phyloP scores from a whole-genome alignment of 768 basidiomycete species.

The Scleroderma citrinum region DNA sequence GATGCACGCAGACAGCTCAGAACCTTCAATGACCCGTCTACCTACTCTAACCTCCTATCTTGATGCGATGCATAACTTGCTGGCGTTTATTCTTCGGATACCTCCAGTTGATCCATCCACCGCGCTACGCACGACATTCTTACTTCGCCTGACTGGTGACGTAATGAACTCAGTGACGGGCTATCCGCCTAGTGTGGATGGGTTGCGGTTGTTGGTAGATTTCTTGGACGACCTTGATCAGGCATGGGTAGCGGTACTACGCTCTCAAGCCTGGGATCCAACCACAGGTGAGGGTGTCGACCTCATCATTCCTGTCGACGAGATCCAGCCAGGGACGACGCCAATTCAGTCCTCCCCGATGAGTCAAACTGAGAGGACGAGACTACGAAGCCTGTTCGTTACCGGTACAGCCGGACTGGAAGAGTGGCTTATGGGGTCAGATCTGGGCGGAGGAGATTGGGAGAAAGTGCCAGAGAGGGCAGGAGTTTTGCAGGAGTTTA shows the following conservation, averaged over 20 bases:
- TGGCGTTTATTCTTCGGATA: constrained; percentile 64
- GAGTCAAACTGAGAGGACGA: constrained; percentile 66
- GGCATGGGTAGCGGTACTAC: constrained; percentile 65
- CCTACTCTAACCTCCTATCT: constrained; percentile 59
- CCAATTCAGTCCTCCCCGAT: constrained; percentile 39
- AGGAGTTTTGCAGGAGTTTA: constrained; percentile 56
- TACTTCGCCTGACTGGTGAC: constrained; percentile 72
- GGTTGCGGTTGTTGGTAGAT: too few species aligned
- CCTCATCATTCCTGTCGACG: constrained; percentile 35
- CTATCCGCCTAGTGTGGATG: constrained; percentile 30
- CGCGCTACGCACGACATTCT: constrained; percentile 54
- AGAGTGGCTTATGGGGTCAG: constrained; percentile 52
- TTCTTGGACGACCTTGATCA: constrained; percentile 54
- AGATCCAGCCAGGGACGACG: constrained; percentile 18
- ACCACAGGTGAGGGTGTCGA: constrained; percentile 34
- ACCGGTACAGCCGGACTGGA: constrained; percentile 55
- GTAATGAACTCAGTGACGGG: constrained; percentile 54
- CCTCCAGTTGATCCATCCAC: constrained; percentile 71
- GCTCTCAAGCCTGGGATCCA: constrained; percentile 63
- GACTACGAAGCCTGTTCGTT: constrained; percentile 63
- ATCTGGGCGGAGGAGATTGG: constrained; percentile 22
- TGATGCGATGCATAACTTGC: constrained; percentile 45
- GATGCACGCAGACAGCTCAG: constrained; percentile 10
- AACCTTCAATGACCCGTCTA: constrained; percentile 40
- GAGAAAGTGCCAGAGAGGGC: constrained; percentile 39